Evolutionary conservation across 2,329 filamentous ascomycete species (phyloP), one percentile per base, ranked within the genome.

Genomic region (Aspergillus tanneri): DNA sequence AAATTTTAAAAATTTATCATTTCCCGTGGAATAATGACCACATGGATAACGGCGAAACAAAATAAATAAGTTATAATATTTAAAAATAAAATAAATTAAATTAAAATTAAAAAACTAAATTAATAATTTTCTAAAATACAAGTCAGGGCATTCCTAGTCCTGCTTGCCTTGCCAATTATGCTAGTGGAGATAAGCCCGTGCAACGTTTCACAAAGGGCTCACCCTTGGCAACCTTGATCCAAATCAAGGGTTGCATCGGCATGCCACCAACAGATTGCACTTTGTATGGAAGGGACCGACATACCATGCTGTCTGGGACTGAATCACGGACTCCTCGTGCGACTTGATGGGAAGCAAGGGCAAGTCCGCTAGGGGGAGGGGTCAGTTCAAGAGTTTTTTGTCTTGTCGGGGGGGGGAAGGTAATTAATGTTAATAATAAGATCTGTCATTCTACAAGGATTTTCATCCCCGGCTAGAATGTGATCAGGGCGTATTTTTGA

Each of bases 171-270:
- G 18, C 48, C 46, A 43, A 67, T 63, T 64, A 62, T 66, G 58
- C 58, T 63, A 61, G 62, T 65, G 64, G 63, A 64, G 64, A 66
- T 67, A 64, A 66, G 62, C 64, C 65, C 63, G 63, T 65, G 63
- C 58, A 60, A 66, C 61, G 63, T 67, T 66, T 63, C 65, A 67
- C 63, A 54, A 49, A 57, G 38, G 12, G 14, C 39, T 16, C 23
- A 40, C 38, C 22, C 41, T 64, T 63, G 60, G 58, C 59, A 61
- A 64, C 49, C 57, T 62, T 63, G 58, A 56, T 61, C 57, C 44
- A 23, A 53, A 50, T 60, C 56, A 58, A 63, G 53, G 57, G 61
- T 64, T 63, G 48, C 61, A 63, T 60, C 37, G 48, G 49, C 36
- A 55, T 54, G 57, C 42, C 27, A 36, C 14, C 39, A 30, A 41